phyloP scores from a whole-genome alignment of 2,329 filamentous ascomycete genomes.

The Arthrobotrys pseudoclavata region DNA sequence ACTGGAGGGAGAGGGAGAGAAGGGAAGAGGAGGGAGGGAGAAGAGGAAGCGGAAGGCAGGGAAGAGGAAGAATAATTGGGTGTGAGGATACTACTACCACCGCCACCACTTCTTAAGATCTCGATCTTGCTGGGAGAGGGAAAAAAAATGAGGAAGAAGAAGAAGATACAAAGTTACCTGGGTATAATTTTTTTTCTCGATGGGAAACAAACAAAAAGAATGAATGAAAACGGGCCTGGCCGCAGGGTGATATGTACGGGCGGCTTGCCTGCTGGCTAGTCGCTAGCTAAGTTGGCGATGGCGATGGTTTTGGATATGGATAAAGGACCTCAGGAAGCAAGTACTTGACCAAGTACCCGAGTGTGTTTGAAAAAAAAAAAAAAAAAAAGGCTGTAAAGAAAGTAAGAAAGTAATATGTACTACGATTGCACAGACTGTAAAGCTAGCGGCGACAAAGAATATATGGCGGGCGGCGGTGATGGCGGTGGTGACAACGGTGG shows the following conservation, averaged over 20 bases:
- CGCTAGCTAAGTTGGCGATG: conserved; percentile 25
- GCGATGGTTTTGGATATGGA: conserved; percentile 22
- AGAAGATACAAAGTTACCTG: too few species aligned
- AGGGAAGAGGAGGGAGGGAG: background rate
- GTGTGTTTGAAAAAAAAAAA: too few species aligned
- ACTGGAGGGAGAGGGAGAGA: background rate
- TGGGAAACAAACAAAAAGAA: conserved; percentile 4
- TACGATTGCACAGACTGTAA: too few species aligned
- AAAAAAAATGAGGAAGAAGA: too few species aligned
- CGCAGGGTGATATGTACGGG: background rate
- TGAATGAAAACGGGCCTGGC: conserved; percentile 8
- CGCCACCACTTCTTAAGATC: too few species aligned
- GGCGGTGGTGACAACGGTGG: background rate
- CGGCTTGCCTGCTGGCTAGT: background rate
- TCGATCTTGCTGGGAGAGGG: too few species aligned
- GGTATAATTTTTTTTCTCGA: background rate
- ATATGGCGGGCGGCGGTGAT: background rate
- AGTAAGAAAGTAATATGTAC: too few species aligned
- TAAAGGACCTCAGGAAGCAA: too few species aligned
- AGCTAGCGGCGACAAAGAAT: too few species aligned
- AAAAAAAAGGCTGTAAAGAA: too few species aligned
- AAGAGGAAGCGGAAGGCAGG: background rate
- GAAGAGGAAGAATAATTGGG: background rate
- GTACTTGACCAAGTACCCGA: too few species aligned
- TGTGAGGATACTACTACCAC: too few species aligned